phyloP scores from a whole-genome alignment of 2,329 filamentous ascomycete species.

The Neoascochyta sp. region DNA sequence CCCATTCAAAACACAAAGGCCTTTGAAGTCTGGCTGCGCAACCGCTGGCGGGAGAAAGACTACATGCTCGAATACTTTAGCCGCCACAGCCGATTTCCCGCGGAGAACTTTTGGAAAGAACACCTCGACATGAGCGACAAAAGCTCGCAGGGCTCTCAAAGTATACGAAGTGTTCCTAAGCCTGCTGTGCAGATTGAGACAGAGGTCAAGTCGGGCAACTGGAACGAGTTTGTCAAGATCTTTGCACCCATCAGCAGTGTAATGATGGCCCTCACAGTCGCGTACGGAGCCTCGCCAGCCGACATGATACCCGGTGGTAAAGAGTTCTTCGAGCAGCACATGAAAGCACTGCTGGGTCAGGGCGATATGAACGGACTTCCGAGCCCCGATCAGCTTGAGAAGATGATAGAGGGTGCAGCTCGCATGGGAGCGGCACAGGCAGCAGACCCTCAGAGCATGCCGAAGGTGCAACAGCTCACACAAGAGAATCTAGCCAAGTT shows the following conservation, averaged over 20 bases:
- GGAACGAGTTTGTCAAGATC: constrained; percentile 52
- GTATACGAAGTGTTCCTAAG: constrained; percentile 29
- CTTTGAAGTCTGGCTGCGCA: constrained; percentile 81
- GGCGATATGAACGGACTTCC: constrained; percentile 35
- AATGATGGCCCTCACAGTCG: constrained; percentile 46
- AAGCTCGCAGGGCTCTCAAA: constrained; percentile 34
- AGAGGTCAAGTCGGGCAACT: constrained; percentile 48
- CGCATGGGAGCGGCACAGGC: constrained; percentile 31
- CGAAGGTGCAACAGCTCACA: constrained; percentile 30
- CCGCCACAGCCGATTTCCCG: constrained; percentile 72
- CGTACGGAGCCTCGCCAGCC: constrained; percentile 40
- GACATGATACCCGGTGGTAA: constrained; percentile 36
- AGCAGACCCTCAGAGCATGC: constrained; percentile 22
- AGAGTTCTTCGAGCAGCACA: constrained; percentile 35
- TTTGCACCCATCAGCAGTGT: constrained; percentile 52
- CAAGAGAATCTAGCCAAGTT: constrained; percentile 38
- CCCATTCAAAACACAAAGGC: constrained; percentile 68
- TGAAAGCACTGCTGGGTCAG: constrained; percentile 28
- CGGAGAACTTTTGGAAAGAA: constrained; percentile 52
- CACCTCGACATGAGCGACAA: constrained; percentile 37
- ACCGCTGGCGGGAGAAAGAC: constrained; percentile 91
- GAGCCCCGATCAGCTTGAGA: constrained; percentile 35
- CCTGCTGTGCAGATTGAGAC: constrained; percentile 47
- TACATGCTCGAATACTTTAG: constrained; percentile 77
- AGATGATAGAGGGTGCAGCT: constrained; percentile 36